Conservation (phyloP, 257 asterid species). For the Nicotiana knightiana region DNA sequence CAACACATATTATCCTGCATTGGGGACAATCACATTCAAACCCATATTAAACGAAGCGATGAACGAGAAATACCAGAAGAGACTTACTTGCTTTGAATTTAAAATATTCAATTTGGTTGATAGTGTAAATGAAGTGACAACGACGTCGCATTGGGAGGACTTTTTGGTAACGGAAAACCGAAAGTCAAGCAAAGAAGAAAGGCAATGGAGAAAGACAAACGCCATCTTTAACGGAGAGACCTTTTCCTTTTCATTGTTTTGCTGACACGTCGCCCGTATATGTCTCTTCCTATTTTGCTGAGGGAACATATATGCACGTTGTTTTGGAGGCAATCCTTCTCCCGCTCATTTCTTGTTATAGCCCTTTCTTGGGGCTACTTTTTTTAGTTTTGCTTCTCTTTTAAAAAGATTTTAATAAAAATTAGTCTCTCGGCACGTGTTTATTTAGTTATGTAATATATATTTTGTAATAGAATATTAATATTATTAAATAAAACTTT, state of each 20-base stretch:
- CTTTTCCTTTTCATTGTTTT: not conserved
- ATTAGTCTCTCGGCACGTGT: too few species aligned
- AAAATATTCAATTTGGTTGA: not conserved
- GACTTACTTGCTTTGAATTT: not conserved
- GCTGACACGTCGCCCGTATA: not conserved
- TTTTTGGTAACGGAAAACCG: not conserved
- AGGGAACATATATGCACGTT: not conserved
- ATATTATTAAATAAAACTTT: too few species aligned
- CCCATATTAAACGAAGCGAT: not conserved
- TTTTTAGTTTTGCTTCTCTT: too few species aligned
- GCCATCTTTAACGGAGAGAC: not conserved
- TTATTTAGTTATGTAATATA: too few species aligned
- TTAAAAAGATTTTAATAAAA: too few species aligned
- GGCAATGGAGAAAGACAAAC: not conserved
- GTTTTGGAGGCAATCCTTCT: not conserved
- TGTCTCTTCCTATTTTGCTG: not conserved
- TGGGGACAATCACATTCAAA: too few species aligned
- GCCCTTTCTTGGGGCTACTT: too few species aligned
- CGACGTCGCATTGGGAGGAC: not conserved
- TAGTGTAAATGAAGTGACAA: not conserved
- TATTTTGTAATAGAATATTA: too few species aligned
- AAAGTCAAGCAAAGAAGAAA: not conserved
- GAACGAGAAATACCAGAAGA: not conserved
- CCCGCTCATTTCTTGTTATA: too few species aligned
- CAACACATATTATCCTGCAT: not conserved